These are phyloP conservation scores for Amoebophrya sp. DNA, from an alignment of 169 alveolate genomes.

Conservation along the genomic window DNA sequence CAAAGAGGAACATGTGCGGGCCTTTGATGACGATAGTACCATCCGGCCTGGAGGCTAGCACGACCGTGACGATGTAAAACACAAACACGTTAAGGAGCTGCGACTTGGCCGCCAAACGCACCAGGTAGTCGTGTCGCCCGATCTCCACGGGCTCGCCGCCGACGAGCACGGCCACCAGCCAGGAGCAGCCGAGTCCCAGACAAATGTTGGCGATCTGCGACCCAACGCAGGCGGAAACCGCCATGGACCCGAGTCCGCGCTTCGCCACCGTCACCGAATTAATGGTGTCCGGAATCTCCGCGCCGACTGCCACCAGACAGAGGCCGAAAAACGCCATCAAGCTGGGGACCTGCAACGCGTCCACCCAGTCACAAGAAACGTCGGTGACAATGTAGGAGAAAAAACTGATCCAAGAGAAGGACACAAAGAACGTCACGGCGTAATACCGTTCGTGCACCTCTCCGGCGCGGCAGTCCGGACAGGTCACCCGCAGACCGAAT, in stretches of 20 bases:
- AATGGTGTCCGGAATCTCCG: slow-evolving; percentile 36
- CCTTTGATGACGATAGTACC: background rate
- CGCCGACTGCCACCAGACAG: slow-evolving; percentile 29
- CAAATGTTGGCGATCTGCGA: slow-evolving; percentile 36
- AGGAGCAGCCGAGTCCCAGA: slow-evolving; percentile 29
- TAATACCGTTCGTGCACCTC: slow-evolving; percentile 12
- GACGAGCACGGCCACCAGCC: background rate
- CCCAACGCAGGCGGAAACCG: slow-evolving; percentile 31
- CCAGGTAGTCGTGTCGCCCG: background rate
- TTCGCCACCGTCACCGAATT: slow-evolving; percentile 32
- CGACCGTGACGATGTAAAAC: background rate
- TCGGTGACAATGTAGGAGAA: background rate
- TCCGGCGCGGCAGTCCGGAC: slow-evolving; percentile 30
- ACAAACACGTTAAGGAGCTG: background rate
- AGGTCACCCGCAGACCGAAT: background rate
- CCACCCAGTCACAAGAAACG: slow-evolving; percentile 5
- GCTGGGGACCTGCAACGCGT: background rate
- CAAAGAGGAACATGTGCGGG: background rate
- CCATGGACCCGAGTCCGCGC: slow-evolving; percentile 35
- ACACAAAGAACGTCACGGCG: slow-evolving; percentile 14
- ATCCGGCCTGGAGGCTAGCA: background rate
- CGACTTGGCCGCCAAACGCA: background rate
- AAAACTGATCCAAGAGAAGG: slow-evolving; percentile 24
- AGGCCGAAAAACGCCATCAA: slow-evolving; percentile 31
- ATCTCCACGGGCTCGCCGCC: background rate